Base-by-base conservation (phyloP, 306 rosid species). In the Delonix regia region DNA sequence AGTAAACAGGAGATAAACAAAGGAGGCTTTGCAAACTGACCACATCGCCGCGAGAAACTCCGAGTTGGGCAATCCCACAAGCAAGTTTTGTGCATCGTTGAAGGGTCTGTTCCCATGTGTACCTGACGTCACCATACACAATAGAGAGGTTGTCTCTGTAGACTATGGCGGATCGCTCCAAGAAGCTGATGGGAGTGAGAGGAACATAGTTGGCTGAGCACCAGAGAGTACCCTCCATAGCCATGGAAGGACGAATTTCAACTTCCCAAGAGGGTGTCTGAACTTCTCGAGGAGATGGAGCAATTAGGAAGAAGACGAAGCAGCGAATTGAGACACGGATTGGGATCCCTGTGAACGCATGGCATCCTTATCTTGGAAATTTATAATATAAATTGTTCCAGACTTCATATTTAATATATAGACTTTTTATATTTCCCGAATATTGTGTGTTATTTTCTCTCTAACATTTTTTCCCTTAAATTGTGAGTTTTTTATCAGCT, bases 71-170 rank as follows among this genome's bases (percentile, higher is more conserved):
- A 42, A 94, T 82, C 60, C 90, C 71, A 51, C 89, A 94, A 69
- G 98, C 98, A 30, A 94, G 93, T 22, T 82, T 86, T 64, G 83
- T 83, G 85, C 98, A 94, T 51, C 98, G 91, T 36, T 83, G 77
- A 41, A 83, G 90, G 12, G 97, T 94, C 21, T 88, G 81, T 16
- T 68, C 13, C 98, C 98, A 94, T 22, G 93, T 90, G 82, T 73
- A 88, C 22, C 42, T 75, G 41, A 90, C 83, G 24, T 56, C 55
- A 3, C 85, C 92, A 15, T 74, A 89, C 18, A 88, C 75, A 21
- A 94, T 10, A 4, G 98, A 94, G 24, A 52, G 51, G 28, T 86
- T 78, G 63, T 92, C 82, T 3, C 82, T 22, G 80, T 92, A 94
- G 42, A 92, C 97, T 0, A 85, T 41, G 22, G 97, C 92, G 7